phyloP scores from a whole-genome alignment of 345 rosid genomes.

The Syzygium grande region DNA sequence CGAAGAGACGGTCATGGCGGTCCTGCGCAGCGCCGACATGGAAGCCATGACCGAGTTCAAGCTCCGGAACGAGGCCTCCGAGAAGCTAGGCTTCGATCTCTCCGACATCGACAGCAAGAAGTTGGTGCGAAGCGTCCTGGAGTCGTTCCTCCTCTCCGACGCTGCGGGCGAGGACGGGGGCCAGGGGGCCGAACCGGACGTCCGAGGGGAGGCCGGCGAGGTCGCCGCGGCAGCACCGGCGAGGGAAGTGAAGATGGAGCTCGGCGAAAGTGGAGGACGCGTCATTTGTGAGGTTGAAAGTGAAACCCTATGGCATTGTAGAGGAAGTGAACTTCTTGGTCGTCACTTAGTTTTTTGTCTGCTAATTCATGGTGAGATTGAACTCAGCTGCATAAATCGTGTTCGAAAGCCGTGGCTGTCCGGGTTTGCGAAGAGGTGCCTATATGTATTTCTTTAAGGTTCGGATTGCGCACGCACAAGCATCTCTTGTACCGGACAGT shows the following conservation, averaged over 20 bases:
- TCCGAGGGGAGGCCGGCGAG: constrained; percentile 1
- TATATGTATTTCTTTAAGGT: not conserved
- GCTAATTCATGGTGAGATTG: not conserved
- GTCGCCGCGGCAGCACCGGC: not conserved
- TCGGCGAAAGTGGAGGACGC: constrained; percentile 17
- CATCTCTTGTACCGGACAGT: not conserved
- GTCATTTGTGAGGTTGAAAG: constrained; percentile 50
- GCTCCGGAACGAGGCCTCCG: constrained; percentile 46
- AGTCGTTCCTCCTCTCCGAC: constrained; percentile 45
- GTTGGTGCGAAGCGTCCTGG: constrained; percentile 49
- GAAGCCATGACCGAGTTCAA: constrained; percentile 68
- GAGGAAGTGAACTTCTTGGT: not conserved
- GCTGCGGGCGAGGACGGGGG: constrained; percentile 7
- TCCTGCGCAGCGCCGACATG: constrained; percentile 50
- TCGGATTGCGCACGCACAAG: not conserved
- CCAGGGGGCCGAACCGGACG: not conserved
- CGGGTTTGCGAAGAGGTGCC: not conserved
- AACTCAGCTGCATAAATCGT: not conserved
- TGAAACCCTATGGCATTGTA: not conserved
- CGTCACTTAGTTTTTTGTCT: not conserved
- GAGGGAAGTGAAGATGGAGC: constrained; percentile 9
- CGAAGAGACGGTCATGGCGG: constrained; percentile 43
- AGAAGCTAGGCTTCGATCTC: constrained; percentile 53
- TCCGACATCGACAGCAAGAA: constrained; percentile 24
- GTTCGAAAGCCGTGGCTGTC: not conserved